These are phyloP conservation scores for Musa schizocarpa DNA, from an alignment of 176 grass and related monocot genomes.

Conservation along the genomic window DNA sequence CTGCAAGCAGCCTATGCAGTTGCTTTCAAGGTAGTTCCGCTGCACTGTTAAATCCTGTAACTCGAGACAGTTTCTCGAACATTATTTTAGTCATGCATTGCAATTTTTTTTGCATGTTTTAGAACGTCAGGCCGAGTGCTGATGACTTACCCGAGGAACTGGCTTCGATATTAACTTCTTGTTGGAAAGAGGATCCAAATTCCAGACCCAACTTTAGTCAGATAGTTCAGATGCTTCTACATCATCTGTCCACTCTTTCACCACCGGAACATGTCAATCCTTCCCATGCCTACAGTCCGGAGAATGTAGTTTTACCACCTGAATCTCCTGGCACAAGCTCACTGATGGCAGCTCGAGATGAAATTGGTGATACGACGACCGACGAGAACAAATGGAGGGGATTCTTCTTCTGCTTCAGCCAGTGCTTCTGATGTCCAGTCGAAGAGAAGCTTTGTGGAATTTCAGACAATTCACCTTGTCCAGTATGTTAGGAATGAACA, in stretches of 20 bases:
- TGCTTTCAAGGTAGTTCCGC: slow-evolving; percentile 71
- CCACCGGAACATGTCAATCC: slow-evolving; percentile 3
- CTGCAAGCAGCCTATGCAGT: slow-evolving; percentile 96
- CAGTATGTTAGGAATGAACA: background rate
- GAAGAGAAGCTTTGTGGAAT: background rate
- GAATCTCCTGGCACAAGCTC: slow-evolving; percentile 15
- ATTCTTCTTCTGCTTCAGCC: slow-evolving; percentile 5
- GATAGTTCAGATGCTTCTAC: slow-evolving; percentile 86
- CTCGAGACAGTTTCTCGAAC: background rate
- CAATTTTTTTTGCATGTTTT: slow-evolving; percentile 16
- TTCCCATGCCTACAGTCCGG: background rate
- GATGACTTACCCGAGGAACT: slow-evolving; percentile 69
- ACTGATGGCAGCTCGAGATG: slow-evolving; percentile 11
- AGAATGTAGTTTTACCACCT: slow-evolving; percentile 17
- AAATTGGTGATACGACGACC: background rate
- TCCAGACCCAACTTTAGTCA: slow-evolving; percentile 86
- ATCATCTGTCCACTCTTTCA: slow-evolving; percentile 71
- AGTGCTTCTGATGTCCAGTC: background rate
- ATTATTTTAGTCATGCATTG: background rate
- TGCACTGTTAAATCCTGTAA: background rate
- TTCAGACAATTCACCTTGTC: too few relatives aligned
- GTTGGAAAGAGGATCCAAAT: slow-evolving; percentile 92
- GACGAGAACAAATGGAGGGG: background rate
- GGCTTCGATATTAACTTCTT: slow-evolving; percentile 66
- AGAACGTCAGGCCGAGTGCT: slow-evolving; percentile 86